Conservation (phyloP, 441 rosid species). For the Francoa sonchifolia region DNA sequence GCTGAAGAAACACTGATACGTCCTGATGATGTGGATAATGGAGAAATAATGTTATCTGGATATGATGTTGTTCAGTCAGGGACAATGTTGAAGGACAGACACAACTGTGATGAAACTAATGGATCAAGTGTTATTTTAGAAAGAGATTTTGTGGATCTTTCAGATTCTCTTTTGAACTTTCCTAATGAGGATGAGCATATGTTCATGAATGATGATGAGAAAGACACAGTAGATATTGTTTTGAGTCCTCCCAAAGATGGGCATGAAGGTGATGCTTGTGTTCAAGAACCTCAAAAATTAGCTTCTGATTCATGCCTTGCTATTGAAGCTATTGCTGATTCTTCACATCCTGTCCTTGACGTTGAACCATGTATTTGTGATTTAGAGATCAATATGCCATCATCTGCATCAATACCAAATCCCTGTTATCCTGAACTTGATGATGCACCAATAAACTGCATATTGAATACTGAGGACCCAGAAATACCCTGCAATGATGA, state of each 20-base stretch:
- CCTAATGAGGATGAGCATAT: constrained; percentile 11
- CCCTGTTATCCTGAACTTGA: constrained; percentile 12
- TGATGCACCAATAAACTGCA: constrained; percentile 15
- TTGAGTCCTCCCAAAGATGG: constrained; percentile 14
- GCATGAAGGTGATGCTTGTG: constrained; percentile 10
- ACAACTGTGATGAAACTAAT: constrained; percentile 11
- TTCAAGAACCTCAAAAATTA: constrained; percentile 13
- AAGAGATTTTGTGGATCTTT: constrained; percentile 18
- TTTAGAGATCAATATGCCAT: constrained; percentile 20
- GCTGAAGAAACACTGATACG: constrained; percentile 13
- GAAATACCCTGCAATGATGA: constrained; percentile 38
- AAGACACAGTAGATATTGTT: constrained; percentile 11
- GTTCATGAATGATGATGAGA: constrained; percentile 13
- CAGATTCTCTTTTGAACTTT: constrained; percentile 23
- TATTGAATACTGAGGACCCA: constrained; percentile 34
- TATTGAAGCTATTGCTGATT: constrained; percentile 14
- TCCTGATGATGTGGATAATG: constrained; percentile 15
- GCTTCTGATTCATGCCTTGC: constrained; percentile 12
- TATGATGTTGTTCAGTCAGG: constrained; percentile 6
- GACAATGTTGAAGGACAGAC: constrained; percentile 13
- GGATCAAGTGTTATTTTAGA: constrained; percentile 20
- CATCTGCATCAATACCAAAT: constrained; percentile 9
- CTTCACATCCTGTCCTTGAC: constrained; percentile 10
- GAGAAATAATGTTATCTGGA: constrained; percentile 12
- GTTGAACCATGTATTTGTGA: constrained; percentile 10